Conservation (phyloP, 306 rosid genomes). For the Geum urbanum region DNA sequence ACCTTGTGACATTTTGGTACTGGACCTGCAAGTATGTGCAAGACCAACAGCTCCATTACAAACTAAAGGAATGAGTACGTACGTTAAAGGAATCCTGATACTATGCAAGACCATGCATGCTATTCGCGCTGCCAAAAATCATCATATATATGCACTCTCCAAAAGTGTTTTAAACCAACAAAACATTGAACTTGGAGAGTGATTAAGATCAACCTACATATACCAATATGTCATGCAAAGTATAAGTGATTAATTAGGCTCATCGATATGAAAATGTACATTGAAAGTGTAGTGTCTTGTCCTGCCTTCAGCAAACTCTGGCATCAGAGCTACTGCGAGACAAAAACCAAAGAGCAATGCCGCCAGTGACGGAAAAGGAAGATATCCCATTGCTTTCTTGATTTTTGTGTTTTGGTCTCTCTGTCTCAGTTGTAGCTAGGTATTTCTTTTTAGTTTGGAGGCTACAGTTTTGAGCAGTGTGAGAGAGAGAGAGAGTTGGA, state of each 20-base stretch:
- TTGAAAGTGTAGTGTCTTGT: slow-evolving; percentile 78
- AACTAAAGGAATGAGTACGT: background rate
- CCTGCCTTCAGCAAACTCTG: slow-evolving; percentile 42
- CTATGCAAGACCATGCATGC: background rate
- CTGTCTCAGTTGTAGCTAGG: background rate
- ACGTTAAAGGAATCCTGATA: background rate
- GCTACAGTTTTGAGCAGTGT: background rate
- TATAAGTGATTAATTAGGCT: background rate
- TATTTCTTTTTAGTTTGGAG: too few species aligned
- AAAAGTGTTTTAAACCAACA: too few species aligned
- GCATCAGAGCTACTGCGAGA: slow-evolving; percentile 24
- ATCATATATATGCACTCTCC: background rate
- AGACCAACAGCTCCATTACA: background rate
- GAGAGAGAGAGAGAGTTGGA: slow-evolving; percentile 7
- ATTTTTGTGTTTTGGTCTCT: background rate
- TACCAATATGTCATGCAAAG: background rate
- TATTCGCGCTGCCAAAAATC: background rate
- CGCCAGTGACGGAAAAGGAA: slow-evolving; percentile 26
- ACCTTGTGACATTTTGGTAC: slow-evolving; percentile 49
- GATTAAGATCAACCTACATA: too few species aligned
- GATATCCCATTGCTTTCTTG: slow-evolving; percentile 27
- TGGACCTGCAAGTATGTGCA: slow-evolving; percentile 32
- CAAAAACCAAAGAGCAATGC: slow-evolving; percentile 37
- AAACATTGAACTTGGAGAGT: background rate
- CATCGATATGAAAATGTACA: slow-evolving; percentile 30